Evolutionary conservation across 2,329 filamentous ascomycete genomes (phyloP), one percentile per base, ranked within the genome.

Genomic region (Colletotrichum sp.): DNA sequence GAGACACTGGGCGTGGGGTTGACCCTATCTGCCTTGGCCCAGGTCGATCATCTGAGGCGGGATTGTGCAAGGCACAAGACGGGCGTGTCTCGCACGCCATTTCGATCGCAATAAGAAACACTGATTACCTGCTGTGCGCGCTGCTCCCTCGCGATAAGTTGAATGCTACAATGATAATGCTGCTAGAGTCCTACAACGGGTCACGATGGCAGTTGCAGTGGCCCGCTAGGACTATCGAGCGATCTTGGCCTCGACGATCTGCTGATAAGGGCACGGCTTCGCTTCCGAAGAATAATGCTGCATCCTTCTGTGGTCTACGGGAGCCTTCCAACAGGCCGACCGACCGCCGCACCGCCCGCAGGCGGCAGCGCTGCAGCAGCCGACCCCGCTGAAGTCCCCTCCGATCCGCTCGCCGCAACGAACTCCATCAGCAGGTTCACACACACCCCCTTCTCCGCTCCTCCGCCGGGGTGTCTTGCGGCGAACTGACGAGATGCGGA

Each of bases 41-140:
- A 26, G 36, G 69, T 52, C 62, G 62, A 67, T 74, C 55, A 74
- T 72, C 55, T 62, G 72, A 72, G 72, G 36, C 69, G 61, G 61
- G 14, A 62, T 63, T 63, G 73, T 67, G 73, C 73, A 75, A 63
- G 28, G 30, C 24, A 36, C n/a, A 24, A 36, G 62, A 7, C 58
- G 16, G 59, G 38, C 24, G 24, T 48, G 28, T 26, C 36, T 43
- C 56, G 67, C 56, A 69, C 67, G 67, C 67, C 43, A 69, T 69
- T 62, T 62, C 32, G 55, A 69, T 69, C 56, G 67, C 56, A 69
- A 62, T 62, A 62, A 26, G 26, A 61, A 32, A 16, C 32, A 62
- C 61, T 48, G 56, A 62, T 69, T 69, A 58, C 32, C 56, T 69
- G 67, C 26, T 62, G 18, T 48, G 6, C 21, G 5, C 34, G 13